Evolutionary conservation across 1,284 basidiomycete species (phyloP).

Genomic region (Malassezia pachydermatis): DNA sequence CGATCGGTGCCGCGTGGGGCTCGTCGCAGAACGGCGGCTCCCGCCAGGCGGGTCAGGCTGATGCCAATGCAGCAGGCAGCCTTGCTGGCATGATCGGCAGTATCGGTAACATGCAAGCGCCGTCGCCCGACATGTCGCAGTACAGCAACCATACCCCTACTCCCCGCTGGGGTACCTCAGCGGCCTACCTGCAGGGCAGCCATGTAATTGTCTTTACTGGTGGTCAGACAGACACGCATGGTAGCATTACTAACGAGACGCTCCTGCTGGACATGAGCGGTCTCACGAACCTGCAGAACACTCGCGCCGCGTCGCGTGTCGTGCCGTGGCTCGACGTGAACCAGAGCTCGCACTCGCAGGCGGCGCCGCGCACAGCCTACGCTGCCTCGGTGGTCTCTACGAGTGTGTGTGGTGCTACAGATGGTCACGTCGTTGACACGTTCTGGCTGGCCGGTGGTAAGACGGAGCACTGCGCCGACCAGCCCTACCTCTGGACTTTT

Average conservation of each 20-base stretch:
- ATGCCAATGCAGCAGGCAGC: not conserved
- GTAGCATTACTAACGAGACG: slow-evolving; percentile 23
- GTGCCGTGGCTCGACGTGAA: slow-evolving; percentile 7
- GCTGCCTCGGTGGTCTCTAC: slow-evolving; percentile 15
- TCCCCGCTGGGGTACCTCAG: slow-evolving; percentile 38
- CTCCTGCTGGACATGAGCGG: slow-evolving; percentile 20
- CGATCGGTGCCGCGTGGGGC: not conserved
- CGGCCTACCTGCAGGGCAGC: slow-evolving; percentile 26
- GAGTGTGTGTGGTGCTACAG: slow-evolving; percentile 9
- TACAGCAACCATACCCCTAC: not conserved
- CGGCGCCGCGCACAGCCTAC: slow-evolving; percentile 17
- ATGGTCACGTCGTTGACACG: slow-evolving; percentile 7
- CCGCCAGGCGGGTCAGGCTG: not conserved
- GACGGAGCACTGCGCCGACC: slow-evolving; percentile 16
- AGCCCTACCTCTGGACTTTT: slow-evolving; percentile 11
- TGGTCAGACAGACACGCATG: slow-evolving; percentile 16
- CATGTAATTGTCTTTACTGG: slow-evolving; percentile 23
- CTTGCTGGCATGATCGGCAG: slow-evolving; percentile 2
- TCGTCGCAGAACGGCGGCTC: not conserved
- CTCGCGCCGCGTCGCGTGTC: not conserved
- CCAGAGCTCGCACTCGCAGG: not conserved
- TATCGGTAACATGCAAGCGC: not conserved
- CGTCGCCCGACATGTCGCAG: slow-evolving; percentile 3
- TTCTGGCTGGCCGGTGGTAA: slow-evolving; percentile 24
- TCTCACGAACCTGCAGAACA: slow-evolving; percentile 4